phyloP scores from a whole-genome alignment of 1,139 yeast species.

The Lodderomyces pseudojiufengensis region DNA sequence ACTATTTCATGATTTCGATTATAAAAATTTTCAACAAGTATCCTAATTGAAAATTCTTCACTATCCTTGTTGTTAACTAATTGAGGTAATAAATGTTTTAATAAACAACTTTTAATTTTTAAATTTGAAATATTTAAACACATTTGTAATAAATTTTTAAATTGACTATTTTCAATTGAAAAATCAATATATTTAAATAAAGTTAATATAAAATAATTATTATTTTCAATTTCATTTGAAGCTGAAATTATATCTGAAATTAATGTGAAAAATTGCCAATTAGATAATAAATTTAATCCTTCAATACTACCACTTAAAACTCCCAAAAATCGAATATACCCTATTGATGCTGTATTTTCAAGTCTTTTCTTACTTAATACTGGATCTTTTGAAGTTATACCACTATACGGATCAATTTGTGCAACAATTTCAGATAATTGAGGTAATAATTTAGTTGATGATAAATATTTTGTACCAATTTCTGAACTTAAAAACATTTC shows the following conservation, averaged over 20 bases:
- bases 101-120: slow-evolving; percentile 52
- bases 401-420: slow-evolving; percentile 78
- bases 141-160: slow-evolving; percentile 63
- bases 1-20: slow-evolving; percentile 61
- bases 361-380: slow-evolving; percentile 61
- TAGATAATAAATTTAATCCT: slow-evolving; percentile 67
- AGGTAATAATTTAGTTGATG: slow-evolving; percentile 73
- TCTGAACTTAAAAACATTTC: slow-evolving; percentile 57
- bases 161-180: slow-evolving; percentile 59
- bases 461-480: slow-evolving; percentile 66
- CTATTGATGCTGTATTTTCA: slow-evolving; percentile 63
- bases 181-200: slow-evolving; percentile 64
- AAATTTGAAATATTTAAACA: slow-evolving; percentile 56
- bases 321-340: slow-evolving; percentile 78
- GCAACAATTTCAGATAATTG: slow-evolving; percentile 87
- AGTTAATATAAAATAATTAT: slow-evolving; percentile 55
- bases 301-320: slow-evolving; percentile 54
- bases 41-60: slow-evolving; percentile 38
- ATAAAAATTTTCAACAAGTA: slow-evolving; percentile 67
- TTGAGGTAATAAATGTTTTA: slow-evolving; percentile 48
- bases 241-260: slow-evolving; percentile 68
- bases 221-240: slow-evolving; percentile 20
- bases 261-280: slow-evolving; percentile 83
- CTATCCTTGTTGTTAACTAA: slow-evolving; percentile 33
- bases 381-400: slow-evolving; percentile 70